Evolutionary conservation across 1,284 basidiomycete genomes (phyloP), one percentile per base, ranked within the genome.

Genomic region (Baeospora myosura): DNA sequence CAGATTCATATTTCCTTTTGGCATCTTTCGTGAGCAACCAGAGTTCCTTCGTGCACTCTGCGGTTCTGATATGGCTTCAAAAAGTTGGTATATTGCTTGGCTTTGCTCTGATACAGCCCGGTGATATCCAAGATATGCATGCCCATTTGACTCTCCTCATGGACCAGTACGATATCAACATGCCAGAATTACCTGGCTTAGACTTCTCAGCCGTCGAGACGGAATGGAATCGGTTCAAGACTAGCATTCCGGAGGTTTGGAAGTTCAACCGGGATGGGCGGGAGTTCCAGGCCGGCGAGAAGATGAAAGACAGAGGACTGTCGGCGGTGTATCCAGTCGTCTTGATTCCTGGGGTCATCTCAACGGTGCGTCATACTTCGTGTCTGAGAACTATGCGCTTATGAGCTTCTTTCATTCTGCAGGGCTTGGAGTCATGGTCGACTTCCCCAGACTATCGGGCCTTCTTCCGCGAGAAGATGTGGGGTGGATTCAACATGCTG

Each of bases 401-500:
- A n/a, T n/a, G 8, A 8, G 26, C 8, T 29, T 29, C 26, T 28
- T 28, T 28, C n/a, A 28, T 28, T 10, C 1, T 23, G 8, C 43
- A 85, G 83, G 78, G 83, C 12, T 64, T 93, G 38, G 88, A 91
- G 57, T 88, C 84, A 4, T 93, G 90, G 90, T 84, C 84, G 0
- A 91, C 90, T 0, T 65, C 75, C 18, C 81, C 83, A 0, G 86
- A 87, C 49, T 84, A 86, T 51, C 72, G 83, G 3, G 57, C 78
- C 0, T 89, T 88, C 65, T 93, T 93, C 57, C 77, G 89, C 7
- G 79, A 88, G 59, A 86, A 85, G 50, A 60, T 93, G 4, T 93
- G 89, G 92, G 92, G 92, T 17, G 82, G 88, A 0, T 78, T 79
- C 54, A 81, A 77, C 34, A 93, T 94, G 91, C 62, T 95, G 40